phyloP scores from a whole-genome alignment of 2,329 filamentous ascomycete species.

The Hawksworthiomyces lignivorus region DNA sequence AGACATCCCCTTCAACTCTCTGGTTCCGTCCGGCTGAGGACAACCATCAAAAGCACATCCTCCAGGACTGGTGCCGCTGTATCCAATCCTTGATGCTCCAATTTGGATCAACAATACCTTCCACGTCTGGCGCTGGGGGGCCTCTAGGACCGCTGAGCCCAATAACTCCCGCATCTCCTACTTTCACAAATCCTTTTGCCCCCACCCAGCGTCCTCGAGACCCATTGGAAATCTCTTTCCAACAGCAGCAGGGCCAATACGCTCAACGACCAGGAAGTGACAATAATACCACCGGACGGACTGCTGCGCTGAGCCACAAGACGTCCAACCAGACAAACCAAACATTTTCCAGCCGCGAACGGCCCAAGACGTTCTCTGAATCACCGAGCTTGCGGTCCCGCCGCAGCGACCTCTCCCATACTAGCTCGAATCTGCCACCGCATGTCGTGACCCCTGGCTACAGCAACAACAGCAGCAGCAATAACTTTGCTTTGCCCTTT shows the following conservation, averaged over 20 bases:
- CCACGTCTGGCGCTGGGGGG: constrained; percentile 18
- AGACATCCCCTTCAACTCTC: constrained; percentile 39
- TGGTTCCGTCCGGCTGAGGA: constrained; percentile 53
- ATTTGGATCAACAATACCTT: background rate
- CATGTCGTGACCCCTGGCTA: constrained; percentile 4
- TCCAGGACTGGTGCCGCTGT: constrained; percentile 53
- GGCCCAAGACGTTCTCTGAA: constrained; percentile 47
- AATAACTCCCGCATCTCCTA: constrained; percentile 46
- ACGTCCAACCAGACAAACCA: constrained; percentile 31
- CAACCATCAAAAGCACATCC: constrained; percentile 28
- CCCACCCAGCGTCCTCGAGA: constrained; percentile 15
- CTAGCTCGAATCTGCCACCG: constrained; percentile 14
- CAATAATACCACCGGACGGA: constrained; percentile 26
- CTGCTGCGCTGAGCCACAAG: constrained; percentile 36
- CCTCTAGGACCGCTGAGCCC: constrained; percentile 36
- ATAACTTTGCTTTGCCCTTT: constrained; percentile 8
- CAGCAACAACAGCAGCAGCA: constrained; percentile 5
- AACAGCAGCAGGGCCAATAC: constrained; percentile 20
- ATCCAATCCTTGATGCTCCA: constrained; percentile 37
- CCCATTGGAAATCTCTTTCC: background rate
- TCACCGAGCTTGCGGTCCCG: constrained; percentile 55
- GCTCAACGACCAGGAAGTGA: constrained; percentile 37
- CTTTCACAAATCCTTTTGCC: constrained; percentile 47
- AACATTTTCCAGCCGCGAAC: constrained; percentile 39
- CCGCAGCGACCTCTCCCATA: constrained; percentile 50